These are phyloP conservation scores for Penicillium paxilli DNA, from an alignment of 495 filamentous ascomycete genomes.

Conservation along the genomic window DNA sequence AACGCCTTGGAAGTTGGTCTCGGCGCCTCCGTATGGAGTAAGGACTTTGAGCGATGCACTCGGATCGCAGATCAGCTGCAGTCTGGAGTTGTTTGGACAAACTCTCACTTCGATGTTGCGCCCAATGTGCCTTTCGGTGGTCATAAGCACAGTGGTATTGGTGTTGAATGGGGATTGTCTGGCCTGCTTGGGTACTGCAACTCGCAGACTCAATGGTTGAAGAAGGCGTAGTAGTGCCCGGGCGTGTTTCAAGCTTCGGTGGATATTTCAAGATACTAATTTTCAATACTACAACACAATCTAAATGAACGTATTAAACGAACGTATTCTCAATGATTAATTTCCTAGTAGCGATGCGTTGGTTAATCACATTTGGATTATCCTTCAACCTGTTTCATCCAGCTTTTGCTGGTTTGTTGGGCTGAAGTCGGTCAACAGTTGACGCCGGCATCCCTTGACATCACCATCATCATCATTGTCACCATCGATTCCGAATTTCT, in stretches of 20 bases:
- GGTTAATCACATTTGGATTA: too few species aligned
- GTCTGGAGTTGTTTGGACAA: conserved; percentile 59
- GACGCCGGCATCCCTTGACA: not conserved
- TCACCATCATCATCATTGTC: too few species aligned
- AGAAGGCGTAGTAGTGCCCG: not conserved
- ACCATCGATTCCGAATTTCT: too few species aligned
- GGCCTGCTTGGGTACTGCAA: conserved; percentile 61
- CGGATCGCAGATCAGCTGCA: conserved; percentile 50
- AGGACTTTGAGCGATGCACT: conserved; percentile 50
- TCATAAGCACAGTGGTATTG: conserved; percentile 67
- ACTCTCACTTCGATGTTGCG: conserved; percentile 44
- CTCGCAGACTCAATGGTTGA: conserved; percentile 35
- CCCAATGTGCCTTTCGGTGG: conserved; percentile 61
- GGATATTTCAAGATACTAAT: not conserved
- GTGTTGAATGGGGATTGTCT: conserved; percentile 59
- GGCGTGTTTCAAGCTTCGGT: not conserved
- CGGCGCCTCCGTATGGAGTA: conserved; percentile 58
- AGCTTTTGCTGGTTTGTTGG: not conserved
- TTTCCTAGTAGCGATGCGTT: too few species aligned
- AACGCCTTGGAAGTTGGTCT: conserved; percentile 58
- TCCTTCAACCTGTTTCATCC: not conserved
- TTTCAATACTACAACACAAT: not conserved
- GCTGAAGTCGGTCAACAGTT: not conserved
- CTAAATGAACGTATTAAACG: too few species aligned
- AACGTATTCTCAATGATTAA: too few species aligned